Conservation (phyloP, 805 yeast genomes). For the Wickerhamiella australiensis region DNA sequence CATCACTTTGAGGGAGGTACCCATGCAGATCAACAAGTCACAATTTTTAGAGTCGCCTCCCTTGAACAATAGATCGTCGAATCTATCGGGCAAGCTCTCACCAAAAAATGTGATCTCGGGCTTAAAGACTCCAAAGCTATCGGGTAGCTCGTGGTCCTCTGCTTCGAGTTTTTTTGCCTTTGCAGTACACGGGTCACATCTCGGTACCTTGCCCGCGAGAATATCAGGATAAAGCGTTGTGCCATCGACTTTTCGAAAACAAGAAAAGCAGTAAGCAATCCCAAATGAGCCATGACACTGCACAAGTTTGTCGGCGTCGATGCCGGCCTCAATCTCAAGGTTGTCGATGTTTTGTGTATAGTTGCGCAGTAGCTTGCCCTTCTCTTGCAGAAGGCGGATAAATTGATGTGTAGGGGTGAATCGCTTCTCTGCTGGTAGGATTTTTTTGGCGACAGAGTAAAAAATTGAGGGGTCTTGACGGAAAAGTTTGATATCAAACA, state of each 20-base stretch:
- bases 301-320: constrained; percentile 50
- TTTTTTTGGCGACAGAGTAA: constrained; percentile 75
- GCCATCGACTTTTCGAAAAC: constrained; percentile 57
- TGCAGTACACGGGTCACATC: constrained; percentile 51
- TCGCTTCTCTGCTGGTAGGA: constrained; percentile 48
- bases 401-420: constrained; percentile 75
- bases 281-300: constrained; percentile 95
- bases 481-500: constrained; percentile 64
- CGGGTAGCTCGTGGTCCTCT: constrained; percentile 25
- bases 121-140: constrained; percentile 67
- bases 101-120: constrained; percentile 92
- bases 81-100: constrained; percentile 61
- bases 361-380: constrained; percentile 65
- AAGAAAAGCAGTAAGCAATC: constrained; percentile 69
- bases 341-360: constrained; percentile 90
- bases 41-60: constrained; percentile 51
- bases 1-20: constrained; percentile 83
- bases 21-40: constrained; percentile 73
- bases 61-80: constrained; percentile 39
- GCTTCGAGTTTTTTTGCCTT: constrained; percentile 31
- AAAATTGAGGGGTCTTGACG: constrained; percentile 65
- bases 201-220: constrained; percentile 47
- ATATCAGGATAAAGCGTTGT: constrained; percentile 49
- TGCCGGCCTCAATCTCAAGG: constrained; percentile 70
- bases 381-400: constrained; percentile 58